A percentile compares a stretch with the other conserved stretches of the same genome.
Conservation (phyloP, 352 stramenopile genomes). For the Saprolegnia parasitica region DNA sequence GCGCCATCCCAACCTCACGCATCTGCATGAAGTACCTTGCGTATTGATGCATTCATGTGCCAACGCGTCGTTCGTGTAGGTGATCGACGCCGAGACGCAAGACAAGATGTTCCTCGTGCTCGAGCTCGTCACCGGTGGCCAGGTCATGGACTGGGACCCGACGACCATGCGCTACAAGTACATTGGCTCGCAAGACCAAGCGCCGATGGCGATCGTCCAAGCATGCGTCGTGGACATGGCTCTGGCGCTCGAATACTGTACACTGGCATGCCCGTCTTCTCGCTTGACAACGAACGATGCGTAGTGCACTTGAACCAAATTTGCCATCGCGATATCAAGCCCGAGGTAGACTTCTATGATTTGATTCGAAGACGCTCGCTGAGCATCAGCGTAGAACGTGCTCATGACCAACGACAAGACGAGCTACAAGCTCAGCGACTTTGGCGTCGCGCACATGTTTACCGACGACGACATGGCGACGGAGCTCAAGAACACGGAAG, state of each 20-base stretch:
- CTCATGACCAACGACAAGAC: constrained; percentile 45
- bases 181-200: constrained; percentile 32
- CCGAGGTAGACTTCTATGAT: constrained; percentile 33
- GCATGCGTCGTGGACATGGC: constrained; percentile 71
- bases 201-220: constrained; percentile 42
- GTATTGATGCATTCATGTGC: neutral
- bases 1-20: constrained; percentile 57
- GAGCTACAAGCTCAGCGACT: constrained; percentile 75
- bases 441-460: constrained; percentile 68
- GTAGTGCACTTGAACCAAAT: constrained; percentile 74
- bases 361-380: neutral
- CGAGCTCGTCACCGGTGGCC: constrained; percentile 71
- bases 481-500: constrained; percentile 67
- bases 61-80: constrained; percentile 33
- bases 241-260: constrained; percentile 70
- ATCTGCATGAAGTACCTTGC: constrained; percentile 46
- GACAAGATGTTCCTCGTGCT: constrained; percentile 80
- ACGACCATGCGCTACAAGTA: constrained; percentile 56
- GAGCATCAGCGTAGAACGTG: constrained; percentile 42
- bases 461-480: constrained; percentile 37
- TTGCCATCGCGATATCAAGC: constrained; percentile 83
- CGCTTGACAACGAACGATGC: neutral
- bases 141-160: constrained; percentile 84
- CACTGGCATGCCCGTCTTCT: constrained; percentile 23
- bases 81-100: constrained; percentile 74